A percentile compares a stretch with the other conserved stretches of the same genome.
phyloP scores from a whole-genome alignment of 257 asterid species.

The Solanum phureja region DNA sequence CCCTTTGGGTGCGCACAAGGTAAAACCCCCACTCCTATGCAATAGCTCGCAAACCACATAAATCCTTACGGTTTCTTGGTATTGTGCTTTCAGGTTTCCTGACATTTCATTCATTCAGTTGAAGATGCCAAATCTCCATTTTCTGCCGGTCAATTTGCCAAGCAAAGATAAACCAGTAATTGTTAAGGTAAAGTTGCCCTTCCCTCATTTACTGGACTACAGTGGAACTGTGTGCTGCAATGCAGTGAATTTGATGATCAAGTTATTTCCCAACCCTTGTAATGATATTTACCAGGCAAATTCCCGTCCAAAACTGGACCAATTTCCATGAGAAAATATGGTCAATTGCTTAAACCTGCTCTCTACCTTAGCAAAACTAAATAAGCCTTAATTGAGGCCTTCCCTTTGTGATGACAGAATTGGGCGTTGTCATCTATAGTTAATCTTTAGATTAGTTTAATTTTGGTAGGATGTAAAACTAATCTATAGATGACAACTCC shows the following conservation, averaged over 20 bases:
- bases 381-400: neutral
- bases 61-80: constrained; percentile 1
- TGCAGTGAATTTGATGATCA: neutral
- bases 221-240: neutral
- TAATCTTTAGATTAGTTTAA: neutral
- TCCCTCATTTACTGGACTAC: neutral
- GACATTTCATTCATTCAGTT: constrained; percentile 59
- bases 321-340: neutral
- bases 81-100: constrained; percentile 51
- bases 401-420: neutral
- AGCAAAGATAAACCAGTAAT: constrained; percentile 68
- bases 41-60: neutral
- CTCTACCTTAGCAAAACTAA: neutral
- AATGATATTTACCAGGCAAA: neutral
- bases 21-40: too few relatives aligned
- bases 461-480: neutral
- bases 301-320: neutral
- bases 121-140: constrained; percentile 93
- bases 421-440: neutral
- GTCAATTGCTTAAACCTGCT: neutral
- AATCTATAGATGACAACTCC: neutral
- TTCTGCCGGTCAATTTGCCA: constrained; percentile 79
- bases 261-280: neutral
- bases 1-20: too few relatives aligned
- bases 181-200: constrained; percentile 49